Percentiles rank a stretch among this genome's conserved stretches.
Conservation (phyloP, 2,329 filamentous ascomycete species). For the Neurospora crassa region DNA sequence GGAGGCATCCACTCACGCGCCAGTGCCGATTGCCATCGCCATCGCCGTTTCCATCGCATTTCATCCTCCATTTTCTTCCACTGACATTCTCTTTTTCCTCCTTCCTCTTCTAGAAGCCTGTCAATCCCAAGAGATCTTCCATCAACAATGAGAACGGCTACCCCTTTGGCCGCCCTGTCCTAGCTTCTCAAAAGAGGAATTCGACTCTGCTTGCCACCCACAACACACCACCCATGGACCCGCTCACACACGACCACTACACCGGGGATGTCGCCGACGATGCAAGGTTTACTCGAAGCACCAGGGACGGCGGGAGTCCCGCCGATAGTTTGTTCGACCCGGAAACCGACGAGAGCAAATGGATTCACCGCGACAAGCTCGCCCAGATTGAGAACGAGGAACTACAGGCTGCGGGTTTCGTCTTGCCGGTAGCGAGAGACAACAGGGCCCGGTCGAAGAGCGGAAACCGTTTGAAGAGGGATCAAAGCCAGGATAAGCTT, state of each 20-base stretch:
- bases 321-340: constrained; percentile 36
- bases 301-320: constrained; percentile 30
- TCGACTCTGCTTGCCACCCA: constrained; percentile 9
- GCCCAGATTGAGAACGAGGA: constrained; percentile 74
- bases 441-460: constrained; percentile 38
- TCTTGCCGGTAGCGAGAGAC: constrained; percentile 44
- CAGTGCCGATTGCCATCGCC: not conserved
- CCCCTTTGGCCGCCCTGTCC: constrained; percentile 8
- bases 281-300: constrained; percentile 23
- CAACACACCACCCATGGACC: constrained; percentile 3
- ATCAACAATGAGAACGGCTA: constrained; percentile 11
- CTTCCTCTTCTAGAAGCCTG: constrained; percentile 8
- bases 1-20: not conserved
- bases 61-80: not conserved
- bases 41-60: not conserved
- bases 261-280: constrained; percentile 10
- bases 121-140: constrained; percentile 11
- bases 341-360: constrained; percentile 50
- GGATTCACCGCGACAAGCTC: constrained; percentile 80
- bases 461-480: constrained; percentile 24
- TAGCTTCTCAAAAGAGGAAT: constrained; percentile 18
- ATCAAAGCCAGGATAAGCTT: constrained; percentile 24
- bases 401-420: constrained; percentile 67
- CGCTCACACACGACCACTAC: constrained; percentile 5
- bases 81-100: constrained; percentile 4